Conservation (phyloP, 1,139 yeast genomes). For the Sugiyamaella castrensis region DNA sequence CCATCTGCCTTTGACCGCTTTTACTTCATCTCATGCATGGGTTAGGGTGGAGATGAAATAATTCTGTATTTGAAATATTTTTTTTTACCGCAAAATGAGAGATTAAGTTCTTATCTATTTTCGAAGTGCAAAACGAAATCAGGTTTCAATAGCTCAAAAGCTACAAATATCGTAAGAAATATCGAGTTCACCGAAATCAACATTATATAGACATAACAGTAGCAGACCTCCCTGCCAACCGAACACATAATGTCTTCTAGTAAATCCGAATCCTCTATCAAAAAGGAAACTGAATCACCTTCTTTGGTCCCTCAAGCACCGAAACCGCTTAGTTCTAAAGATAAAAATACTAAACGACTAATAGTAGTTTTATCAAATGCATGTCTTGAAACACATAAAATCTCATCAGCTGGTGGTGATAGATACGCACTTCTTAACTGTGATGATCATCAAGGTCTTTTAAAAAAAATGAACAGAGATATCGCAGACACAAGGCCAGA, state of each 20-base stretch:
- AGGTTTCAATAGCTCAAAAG: no score
- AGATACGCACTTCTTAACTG: constrained; percentile 90
- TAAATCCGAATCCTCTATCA: background rate
- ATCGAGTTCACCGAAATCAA: no score
- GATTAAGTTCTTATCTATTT: no score
- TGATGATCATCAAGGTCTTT: constrained; percentile 95
- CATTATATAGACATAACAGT: no score
- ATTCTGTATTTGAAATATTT: no score
- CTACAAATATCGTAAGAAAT: no score
- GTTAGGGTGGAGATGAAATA: no score
- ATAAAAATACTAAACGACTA: constrained; percentile 77
- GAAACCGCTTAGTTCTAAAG: constrained; percentile 72
- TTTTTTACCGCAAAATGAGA: no score
- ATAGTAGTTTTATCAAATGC: constrained; percentile 94
- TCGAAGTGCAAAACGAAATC: no score
- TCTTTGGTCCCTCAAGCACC: constrained; percentile 79
- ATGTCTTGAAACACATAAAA: constrained; percentile 89
- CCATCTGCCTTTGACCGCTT: no score
- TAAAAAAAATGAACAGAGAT: constrained; percentile 94
- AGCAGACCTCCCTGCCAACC: no score
- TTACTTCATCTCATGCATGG: no score
- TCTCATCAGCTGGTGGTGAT: constrained; percentile 82
- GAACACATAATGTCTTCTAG: constrained; percentile 3
- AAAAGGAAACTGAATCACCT: constrained; percentile 10
- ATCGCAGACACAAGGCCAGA: constrained; percentile 98